These are phyloP conservation scores for Spinacia oleracea DNA, from an alignment of 179 eudicot species.

Conservation along the genomic window DNA sequence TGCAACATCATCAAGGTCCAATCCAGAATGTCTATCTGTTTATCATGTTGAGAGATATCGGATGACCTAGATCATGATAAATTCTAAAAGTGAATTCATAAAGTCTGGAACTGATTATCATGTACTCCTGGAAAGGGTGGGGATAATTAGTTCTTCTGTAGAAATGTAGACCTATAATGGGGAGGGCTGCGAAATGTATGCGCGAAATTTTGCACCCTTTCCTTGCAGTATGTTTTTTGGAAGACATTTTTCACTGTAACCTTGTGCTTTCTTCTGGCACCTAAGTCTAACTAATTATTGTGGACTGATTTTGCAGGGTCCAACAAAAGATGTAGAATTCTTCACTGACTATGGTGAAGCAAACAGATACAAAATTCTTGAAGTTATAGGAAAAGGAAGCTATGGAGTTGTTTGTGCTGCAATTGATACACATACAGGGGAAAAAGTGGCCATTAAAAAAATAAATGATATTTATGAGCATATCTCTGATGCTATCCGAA, in stretches of 20 bases:
- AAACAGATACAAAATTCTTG: slow-evolving; percentile 50
- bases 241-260: not conserved
- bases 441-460: slow-evolving; percentile 52
- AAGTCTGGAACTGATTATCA: not conserved
- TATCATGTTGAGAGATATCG: not conserved
- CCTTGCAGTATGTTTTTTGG: not conserved
- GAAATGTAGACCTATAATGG: not conserved
- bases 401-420: slow-evolving; percentile 60
- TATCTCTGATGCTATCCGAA: slow-evolving; percentile 54
- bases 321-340: slow-evolving; percentile 55
- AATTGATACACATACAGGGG: slow-evolving; percentile 51
- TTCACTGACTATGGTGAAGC: slow-evolving; percentile 63
- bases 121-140: not conserved
- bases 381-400: slow-evolving; percentile 55
- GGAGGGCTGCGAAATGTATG: not conserved
- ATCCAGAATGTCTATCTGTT: not conserved
- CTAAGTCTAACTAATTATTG: slow-evolving; percentile 12
- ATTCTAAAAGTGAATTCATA: not conserved
- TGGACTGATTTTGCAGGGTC: slow-evolving; percentile 40
- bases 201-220: not conserved
- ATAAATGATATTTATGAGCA: slow-evolving; percentile 55
- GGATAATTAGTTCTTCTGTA: not conserved
- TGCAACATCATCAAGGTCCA: not conserved
- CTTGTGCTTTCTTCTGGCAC: slow-evolving; percentile 1
- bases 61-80: not conserved